Evolutionary conservation across 2,329 filamentous ascomycete species (phyloP), one percentile per base, ranked within the genome.

Genomic region (Arthrinium phaeospermum): DNA sequence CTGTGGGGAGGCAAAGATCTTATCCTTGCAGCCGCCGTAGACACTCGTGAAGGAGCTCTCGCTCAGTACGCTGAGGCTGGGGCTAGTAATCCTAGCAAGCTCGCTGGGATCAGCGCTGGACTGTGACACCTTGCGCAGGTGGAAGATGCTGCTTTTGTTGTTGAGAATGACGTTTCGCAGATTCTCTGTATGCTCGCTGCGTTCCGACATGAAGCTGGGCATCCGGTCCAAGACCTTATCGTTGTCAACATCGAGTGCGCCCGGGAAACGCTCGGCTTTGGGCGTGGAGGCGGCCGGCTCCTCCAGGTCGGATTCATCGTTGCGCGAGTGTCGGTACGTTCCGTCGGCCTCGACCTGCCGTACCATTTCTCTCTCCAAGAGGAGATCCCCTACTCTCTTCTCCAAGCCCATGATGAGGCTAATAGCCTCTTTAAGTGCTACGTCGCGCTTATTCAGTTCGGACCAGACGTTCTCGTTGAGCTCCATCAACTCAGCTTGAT

Each of bases 341-440:
- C 81, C 81, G 68, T 84, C 81, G 5, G 80, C 81, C 69, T 90
- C 87, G 16, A 90, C 82, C 45, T 83, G 84, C 46, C 85, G 84
- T 12, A 88, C 85, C 80, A 88, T 87, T 72, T 86, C 84, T 44
- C 87, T 84, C 75, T 91, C 90, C 68, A 82, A 82, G 16, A 87
- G 78, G 44, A 91, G 80, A 71, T 86, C 84, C 44, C 90, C 87
- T 1, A 91, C 80, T 74, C 86, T 86, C 7, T 89, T 87, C 78
- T 94, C 92, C 22, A 93, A 82, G 34, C 85, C 84, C 69, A 92
- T 88, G 74, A 94, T 94, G 84, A 93, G 90, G 41, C 87, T 85
- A 7, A 93, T 91, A 4, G 92, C 92, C 77, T 94, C 91, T 74
- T 91, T 89, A 1, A 94, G 86, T 5, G 92, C 92, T 77, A 90